Conservation (phyloP, 2,329 filamentous ascomycete species). For the Fusarium nelsonii region DNA sequence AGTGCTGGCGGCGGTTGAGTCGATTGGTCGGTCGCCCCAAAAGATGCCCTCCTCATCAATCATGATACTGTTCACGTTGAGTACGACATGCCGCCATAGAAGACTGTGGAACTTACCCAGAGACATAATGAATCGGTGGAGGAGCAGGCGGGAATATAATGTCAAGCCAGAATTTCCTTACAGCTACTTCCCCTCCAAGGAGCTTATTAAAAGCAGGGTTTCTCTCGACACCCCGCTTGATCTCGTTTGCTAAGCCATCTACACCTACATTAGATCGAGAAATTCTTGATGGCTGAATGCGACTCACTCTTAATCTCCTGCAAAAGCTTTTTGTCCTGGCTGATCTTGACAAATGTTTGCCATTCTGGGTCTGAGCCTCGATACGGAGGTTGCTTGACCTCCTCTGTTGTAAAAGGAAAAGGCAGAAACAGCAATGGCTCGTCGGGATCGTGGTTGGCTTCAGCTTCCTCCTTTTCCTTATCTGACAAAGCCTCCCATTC, state of each 20-base stretch:
- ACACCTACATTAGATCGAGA: conserved; percentile 27
- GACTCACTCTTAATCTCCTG: conserved; percentile 61
- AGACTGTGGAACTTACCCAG: conserved; percentile 63
- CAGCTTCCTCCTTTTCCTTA: conserved; percentile 58
- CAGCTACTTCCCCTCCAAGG: conserved; percentile 61
- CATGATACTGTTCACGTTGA: conserved; percentile 58
- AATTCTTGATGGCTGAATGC: neutral
- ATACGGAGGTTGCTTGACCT: conserved; percentile 64
- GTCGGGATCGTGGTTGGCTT: conserved; percentile 58
- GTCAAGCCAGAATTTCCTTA: conserved; percentile 70
- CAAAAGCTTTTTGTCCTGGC: conserved; percentile 63
- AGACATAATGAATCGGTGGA: conserved; percentile 69
- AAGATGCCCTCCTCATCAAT: conserved; percentile 63
- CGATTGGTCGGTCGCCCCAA: conserved; percentile 62
- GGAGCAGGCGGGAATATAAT: conserved; percentile 70
- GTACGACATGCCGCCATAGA: neutral
- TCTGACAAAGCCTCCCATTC: conserved; percentile 58
- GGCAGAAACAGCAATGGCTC: conserved; percentile 68
- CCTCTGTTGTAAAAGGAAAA: conserved; percentile 68
- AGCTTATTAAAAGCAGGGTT: conserved; percentile 57
- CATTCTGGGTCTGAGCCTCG: conserved; percentile 72
- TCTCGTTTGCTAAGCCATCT: conserved; percentile 53
- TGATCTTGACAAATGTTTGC: conserved; percentile 70
- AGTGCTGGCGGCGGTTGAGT: conserved; percentile 59
- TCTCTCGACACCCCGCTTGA: conserved; percentile 55